Base-by-base conservation (phyloP, 2,329 filamentous ascomycete genomes). In the Pseudonectria buxi region DNA sequence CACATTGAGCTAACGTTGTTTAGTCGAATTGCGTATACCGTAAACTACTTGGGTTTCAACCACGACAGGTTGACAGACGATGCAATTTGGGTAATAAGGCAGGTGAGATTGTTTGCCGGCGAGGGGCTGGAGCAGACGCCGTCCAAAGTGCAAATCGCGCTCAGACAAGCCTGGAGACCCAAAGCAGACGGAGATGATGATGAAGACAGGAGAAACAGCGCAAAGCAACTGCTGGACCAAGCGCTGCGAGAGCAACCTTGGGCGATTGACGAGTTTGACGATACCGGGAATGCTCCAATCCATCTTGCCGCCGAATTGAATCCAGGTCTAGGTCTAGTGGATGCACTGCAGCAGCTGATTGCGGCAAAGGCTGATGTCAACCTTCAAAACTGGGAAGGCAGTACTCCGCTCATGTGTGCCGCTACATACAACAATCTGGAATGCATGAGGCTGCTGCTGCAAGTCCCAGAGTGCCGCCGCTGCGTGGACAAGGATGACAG, bases 301-400 rank as follows among this genome's bases (percentile, higher is more conserved):
- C 38, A 44, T 4, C 0, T 18, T 0, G 32, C 42, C 2, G 1
- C n/a, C 0, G 0, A 0, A 0, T 0, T 0, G n/a, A n/a, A n/a
- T n/a, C n/a, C n/a, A n/a, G n/a, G n/a, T n/a, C n/a, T n/a, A 0
- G 2, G 12, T 3, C 27, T 38, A 1, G 2, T 10, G 0, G 2
- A 26, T 0, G 33, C 18, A 7, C 6, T 46, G 0, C 22, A 35
- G 15, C 16, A 39, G 12, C 24, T 50, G 10, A 32, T 46, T 0
- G 25, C 6, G 0, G 38, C 30, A 9, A 28, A 27, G 0, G 43
- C 45, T 2, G 6, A 50, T 3, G 1, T 38, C 12, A 39, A 42
- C 2, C 14, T 24, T 6, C 22, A 3, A 5, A 1, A 1, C 14
- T 3, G 0, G 2, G 0, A 0, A 0, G 13, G 28, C 1, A 0